These are phyloP conservation scores for Boletus smithii DNA, from an alignment of 1,284 basidiomycete species.

Conservation along the genomic window DNA sequence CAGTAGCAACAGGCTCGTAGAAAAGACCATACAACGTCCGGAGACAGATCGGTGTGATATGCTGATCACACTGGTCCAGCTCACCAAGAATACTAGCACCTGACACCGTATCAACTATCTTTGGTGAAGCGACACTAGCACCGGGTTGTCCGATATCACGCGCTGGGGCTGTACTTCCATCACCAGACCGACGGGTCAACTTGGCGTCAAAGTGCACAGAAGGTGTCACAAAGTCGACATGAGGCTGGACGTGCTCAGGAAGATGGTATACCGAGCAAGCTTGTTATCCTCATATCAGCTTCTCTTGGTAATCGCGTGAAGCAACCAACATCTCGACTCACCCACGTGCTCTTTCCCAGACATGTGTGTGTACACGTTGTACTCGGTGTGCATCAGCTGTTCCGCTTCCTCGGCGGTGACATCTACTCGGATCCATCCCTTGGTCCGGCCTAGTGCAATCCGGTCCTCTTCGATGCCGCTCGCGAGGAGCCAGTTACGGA, in stretches of 20 bases:
- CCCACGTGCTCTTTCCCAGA: conserved; percentile 33
- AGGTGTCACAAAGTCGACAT: conserved; percentile 45
- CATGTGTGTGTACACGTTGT: conserved; percentile 40
- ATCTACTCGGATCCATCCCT: conserved; percentile 40
- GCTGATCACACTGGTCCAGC: conserved; percentile 38
- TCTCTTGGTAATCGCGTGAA: neutral
- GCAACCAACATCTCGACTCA: conserved; percentile 9
- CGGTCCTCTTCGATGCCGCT: conserved; percentile 30
- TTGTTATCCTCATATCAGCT: conserved; percentile 20
- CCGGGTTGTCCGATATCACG: conserved; percentile 32
- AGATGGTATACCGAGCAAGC: conserved; percentile 44
- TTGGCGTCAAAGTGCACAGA: conserved; percentile 40
- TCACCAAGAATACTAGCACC: conserved; percentile 14
- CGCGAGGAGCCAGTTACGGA: conserved; percentile 39
- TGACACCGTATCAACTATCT: conserved; percentile 33
- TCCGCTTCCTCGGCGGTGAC: conserved; percentile 42
- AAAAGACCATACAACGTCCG: conserved; percentile 45
- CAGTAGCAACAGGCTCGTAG: conserved; percentile 38
- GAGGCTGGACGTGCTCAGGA: conserved; percentile 39
- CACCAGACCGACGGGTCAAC: conserved; percentile 10
- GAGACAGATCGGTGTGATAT: conserved; percentile 46
- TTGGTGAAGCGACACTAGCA: conserved; percentile 27
- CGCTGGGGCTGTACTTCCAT: neutral
- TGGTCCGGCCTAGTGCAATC: conserved; percentile 23
- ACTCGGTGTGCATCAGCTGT: conserved; percentile 39